A percentile compares a stretch with the other conserved stretches of the same genome.
These are phyloP conservation scores for Pythium dissimile DNA, from an alignment of 352 stramenopile genomes.

Conservation along the genomic window DNA sequence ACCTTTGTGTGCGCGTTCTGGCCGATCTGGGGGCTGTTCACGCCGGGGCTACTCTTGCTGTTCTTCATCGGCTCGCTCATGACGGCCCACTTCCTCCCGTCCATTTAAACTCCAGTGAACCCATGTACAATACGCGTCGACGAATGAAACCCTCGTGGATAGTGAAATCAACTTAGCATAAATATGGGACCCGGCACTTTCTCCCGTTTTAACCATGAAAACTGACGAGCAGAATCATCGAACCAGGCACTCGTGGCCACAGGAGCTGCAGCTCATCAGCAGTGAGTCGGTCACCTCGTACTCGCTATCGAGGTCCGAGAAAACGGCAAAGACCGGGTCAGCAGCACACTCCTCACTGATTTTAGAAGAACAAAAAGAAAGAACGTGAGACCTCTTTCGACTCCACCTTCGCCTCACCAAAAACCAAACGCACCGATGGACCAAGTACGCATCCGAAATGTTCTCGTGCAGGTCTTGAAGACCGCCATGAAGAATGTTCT, in stretches of 20 bases:
- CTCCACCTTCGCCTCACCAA: too few species aligned
- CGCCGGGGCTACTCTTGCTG: slow-evolving; percentile 85
- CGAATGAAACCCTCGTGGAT: too few species aligned
- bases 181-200: too few species aligned
- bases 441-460: slow-evolving; percentile 49
- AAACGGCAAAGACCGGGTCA: slow-evolving; percentile 52
- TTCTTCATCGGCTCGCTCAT: slow-evolving; percentile 91
- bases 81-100: slow-evolving; percentile 91
- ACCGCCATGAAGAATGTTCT: slow-evolving; percentile 45
- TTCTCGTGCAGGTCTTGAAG: slow-evolving; percentile 64
- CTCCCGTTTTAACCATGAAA: not conserved
- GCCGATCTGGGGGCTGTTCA: slow-evolving; percentile 91
- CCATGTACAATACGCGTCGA: not conserved
- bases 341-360: slow-evolving; percentile 38
- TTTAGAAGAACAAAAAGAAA: not conserved
- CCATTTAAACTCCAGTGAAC: slow-evolving; percentile 37
- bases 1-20: slow-evolving; percentile 88
- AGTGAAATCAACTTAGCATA: too few species aligned
- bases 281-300: slow-evolving; percentile 29
- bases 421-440: slow-evolving; percentile 39
- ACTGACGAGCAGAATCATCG: not conserved
- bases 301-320: slow-evolving; percentile 12
- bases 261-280: slow-evolving; percentile 35
- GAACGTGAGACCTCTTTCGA: slow-evolving; percentile 4
- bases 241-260: slow-evolving; percentile 32